Evolutionary conservation across 306 rosid genomes (phyloP).

Genomic region (Hippophae rhamnoides): DNA sequence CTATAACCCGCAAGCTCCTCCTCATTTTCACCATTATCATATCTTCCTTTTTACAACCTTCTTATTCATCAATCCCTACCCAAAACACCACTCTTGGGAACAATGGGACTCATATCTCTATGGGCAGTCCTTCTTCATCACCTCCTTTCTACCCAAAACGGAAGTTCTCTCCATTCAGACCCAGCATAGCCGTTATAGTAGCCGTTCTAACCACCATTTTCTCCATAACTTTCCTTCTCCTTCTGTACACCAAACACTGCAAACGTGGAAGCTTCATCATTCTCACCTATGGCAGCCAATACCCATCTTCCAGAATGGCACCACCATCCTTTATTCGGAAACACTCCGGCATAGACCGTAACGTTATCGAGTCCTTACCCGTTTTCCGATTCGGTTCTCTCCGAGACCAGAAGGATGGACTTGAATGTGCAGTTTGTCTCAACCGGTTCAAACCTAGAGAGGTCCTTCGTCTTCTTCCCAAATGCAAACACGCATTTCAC

Average conservation of each 20-base stretch:
- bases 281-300: not conserved
- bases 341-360: constrained; percentile 74
- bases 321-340: constrained; percentile 24
- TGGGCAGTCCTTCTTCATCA: not conserved
- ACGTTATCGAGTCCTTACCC: constrained; percentile 62
- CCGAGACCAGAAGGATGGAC: constrained; percentile 47
- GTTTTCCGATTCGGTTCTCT: constrained; percentile 67
- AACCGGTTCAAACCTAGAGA: constrained; percentile 47
- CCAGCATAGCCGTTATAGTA: constrained; percentile 40
- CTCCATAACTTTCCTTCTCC: constrained; percentile 57
- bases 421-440: constrained; percentile 83
- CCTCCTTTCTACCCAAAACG: not conserved
- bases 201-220: constrained; percentile 42
- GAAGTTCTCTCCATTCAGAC: constrained; percentile 31
- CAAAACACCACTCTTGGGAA: too few relatives aligned
- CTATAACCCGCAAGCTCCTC: too few relatives aligned
- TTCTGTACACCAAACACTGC: constrained; percentile 76
- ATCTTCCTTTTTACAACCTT: too few relatives aligned
- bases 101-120: too few relatives aligned
- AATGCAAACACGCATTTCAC: constrained; percentile 89
- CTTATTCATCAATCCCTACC: too few relatives aligned
- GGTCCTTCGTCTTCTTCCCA: constrained; percentile 68
- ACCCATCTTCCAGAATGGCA: not conserved
- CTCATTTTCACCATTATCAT: too few relatives aligned
- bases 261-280: constrained; percentile 10